Percentiles rank a stretch among this genome's conserved stretches.
These are phyloP conservation scores for Exophiala sp. DNA, from an alignment of 2,329 filamentous ascomycete species.

Conservation along the genomic window DNA sequence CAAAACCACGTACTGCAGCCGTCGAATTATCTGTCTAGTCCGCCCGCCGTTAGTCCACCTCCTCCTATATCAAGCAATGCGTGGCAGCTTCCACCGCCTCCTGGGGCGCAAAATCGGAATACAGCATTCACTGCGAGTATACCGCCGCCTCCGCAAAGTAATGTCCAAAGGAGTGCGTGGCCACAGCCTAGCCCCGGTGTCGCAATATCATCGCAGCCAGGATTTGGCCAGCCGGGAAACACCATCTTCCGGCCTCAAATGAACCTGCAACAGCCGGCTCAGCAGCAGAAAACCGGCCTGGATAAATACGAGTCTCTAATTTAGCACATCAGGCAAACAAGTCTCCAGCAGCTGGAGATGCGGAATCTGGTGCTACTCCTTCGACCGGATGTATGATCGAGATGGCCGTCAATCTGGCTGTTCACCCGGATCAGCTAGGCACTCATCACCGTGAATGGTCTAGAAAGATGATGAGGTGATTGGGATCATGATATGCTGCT, in stretches of 20 bases:
- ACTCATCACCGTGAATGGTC: too few relatives aligned
- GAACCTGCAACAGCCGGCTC: conserved; percentile 26
- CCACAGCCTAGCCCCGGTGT: conserved; percentile 18
- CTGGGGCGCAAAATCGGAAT: conserved; percentile 5
- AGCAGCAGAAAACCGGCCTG: conserved; percentile 40
- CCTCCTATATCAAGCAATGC: conserved; percentile 13
- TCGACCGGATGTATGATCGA: too few relatives aligned
- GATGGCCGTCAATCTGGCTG: too few relatives aligned
- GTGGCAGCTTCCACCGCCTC: conserved; percentile 22
- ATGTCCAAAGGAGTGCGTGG: conserved; percentile 20
- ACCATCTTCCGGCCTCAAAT: conserved; percentile 26
- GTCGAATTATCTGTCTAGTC: conserved; percentile 8
- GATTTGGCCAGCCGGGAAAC: conserved; percentile 25
- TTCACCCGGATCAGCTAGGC: too few relatives aligned
- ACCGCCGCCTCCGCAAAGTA: conserved; percentile 34
- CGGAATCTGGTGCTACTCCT: too few relatives aligned
- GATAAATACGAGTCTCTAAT: conserved; percentile 54
- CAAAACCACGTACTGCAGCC: conserved; percentile 20
- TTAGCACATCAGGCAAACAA: conserved; percentile 30
- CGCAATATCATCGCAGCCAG: conserved; percentile 19
- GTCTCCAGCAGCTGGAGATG: too few relatives aligned
- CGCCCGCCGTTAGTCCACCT: conserved; percentile 13
- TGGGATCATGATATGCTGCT: background rate
- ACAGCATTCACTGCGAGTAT: conserved; percentile 9
- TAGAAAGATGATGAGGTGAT: too few relatives aligned